Evolutionary conservation across 2,329 filamentous ascomycete species (phyloP).

Genomic region (Phoma sp.): DNA sequence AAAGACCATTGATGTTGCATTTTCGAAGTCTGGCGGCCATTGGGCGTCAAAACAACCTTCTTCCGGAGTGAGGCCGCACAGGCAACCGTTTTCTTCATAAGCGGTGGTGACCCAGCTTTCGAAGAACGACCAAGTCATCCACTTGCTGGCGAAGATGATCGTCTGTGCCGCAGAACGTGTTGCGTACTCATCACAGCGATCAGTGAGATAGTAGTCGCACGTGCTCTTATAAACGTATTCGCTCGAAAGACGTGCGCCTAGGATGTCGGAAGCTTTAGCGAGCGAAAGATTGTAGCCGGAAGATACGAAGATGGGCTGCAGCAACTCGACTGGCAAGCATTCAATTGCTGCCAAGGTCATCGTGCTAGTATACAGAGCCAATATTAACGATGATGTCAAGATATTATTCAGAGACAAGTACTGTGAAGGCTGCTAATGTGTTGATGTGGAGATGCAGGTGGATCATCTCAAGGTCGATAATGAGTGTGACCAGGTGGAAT

Average conservation of each 20-base stretch:
- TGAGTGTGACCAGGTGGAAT: neutral
- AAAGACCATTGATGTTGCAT: constrained; percentile 40
- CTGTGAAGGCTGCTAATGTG: constrained; percentile 1
- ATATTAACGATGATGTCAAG: constrained; percentile 4
- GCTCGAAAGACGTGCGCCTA: constrained; percentile 46
- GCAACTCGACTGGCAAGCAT: constrained; percentile 57
- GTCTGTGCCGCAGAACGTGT: constrained; percentile 31
- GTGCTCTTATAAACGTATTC: constrained; percentile 32
- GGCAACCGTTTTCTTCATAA: constrained; percentile 33
- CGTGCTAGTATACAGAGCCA: neutral
- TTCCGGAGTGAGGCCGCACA: constrained; percentile 33
- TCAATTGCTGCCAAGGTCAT: constrained; percentile 50
- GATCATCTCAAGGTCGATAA: neutral
- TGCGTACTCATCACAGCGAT: constrained; percentile 14
- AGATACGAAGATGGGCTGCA: constrained; percentile 62
- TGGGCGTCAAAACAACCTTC: constrained; percentile 39
- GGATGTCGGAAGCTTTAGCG: constrained; percentile 48
- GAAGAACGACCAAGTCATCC: constrained; percentile 48
- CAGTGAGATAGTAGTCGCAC: constrained; percentile 36
- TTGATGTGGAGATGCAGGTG: neutral
- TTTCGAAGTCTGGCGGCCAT: constrained; percentile 41
- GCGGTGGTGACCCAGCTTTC: constrained; percentile 28
- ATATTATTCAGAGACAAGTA: neutral
- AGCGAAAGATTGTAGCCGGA: constrained; percentile 53
- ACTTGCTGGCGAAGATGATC: constrained; percentile 36